phyloP scores from a whole-genome alignment of 2,329 filamentous ascomycete species.

The Ophiostoma quercus region DNA sequence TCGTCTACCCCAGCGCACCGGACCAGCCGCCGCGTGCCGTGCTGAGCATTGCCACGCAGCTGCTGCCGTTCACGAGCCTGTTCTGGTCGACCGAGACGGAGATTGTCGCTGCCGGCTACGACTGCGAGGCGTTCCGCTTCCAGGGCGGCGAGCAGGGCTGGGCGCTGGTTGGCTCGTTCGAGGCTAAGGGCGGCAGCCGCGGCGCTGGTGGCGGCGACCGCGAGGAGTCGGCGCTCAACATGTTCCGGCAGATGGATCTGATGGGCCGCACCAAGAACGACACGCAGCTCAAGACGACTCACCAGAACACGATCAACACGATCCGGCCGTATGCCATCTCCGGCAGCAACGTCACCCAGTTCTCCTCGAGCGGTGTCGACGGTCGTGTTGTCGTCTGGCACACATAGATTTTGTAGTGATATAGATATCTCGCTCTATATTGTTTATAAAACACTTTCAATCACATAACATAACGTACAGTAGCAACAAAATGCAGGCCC shows the following conservation, averaged over 20 bases:
- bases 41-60: slow-evolving; percentile 80
- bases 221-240: slow-evolving; percentile 92
- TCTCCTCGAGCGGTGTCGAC: slow-evolving; percentile 83
- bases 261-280: slow-evolving; percentile 90
- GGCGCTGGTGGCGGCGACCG: slow-evolving; percentile 55
- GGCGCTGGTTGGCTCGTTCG: slow-evolving; percentile 76
- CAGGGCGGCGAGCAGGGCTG: slow-evolving; percentile 73
- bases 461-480: background rate
- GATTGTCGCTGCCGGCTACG: slow-evolving; percentile 92
- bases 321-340: slow-evolving; percentile 68
- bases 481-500: slow-evolving; percentile 4
- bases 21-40: slow-evolving; percentile 90
- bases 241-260: slow-evolving; percentile 98
- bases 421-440: background rate
- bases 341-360: slow-evolving; percentile 63
- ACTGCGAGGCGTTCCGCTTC: slow-evolving; percentile 85
- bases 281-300: slow-evolving; percentile 88
- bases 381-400: slow-evolving; percentile 77
- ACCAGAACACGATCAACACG: slow-evolving; percentile 93
- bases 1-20: slow-evolving; percentile 87
- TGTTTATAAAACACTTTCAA: background rate
- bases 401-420: slow-evolving; percentile 37
- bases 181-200: slow-evolving; percentile 61
- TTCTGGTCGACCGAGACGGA: slow-evolving; percentile 89
- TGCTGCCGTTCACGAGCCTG: slow-evolving; percentile 86